Evolutionary conservation across 306 rosid genomes (phyloP).

Genomic region (Dalbergia cochinchinensis): DNA sequence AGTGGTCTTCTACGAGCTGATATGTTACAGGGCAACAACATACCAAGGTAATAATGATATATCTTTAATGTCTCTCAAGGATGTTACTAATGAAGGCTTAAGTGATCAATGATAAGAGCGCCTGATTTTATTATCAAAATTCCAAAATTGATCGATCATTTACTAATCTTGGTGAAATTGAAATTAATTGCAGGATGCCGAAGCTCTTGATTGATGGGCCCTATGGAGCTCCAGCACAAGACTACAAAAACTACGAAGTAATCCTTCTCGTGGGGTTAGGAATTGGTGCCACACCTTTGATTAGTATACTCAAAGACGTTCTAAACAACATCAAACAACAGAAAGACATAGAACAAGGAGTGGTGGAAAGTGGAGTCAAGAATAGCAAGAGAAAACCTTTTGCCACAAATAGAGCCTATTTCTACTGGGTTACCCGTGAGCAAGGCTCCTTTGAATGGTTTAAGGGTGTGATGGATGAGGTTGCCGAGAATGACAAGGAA

Average conservation of each 20-base stretch:
- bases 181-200: constrained; percentile 70
- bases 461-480: constrained; percentile 85
- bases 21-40: constrained; percentile 58
- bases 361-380: constrained; percentile 45
- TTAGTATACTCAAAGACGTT: constrained; percentile 85
- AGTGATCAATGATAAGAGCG: neutral
- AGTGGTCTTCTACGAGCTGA: constrained; percentile 89
- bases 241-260: constrained; percentile 85
- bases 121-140: neutral
- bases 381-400: constrained; percentile 65
- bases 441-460: constrained; percentile 97
- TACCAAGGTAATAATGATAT: constrained; percentile 56
- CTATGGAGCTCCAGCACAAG: constrained; percentile 95
- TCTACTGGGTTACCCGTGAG: constrained; percentile 94
- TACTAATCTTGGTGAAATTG: neutral
- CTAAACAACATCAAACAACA: constrained; percentile 79
- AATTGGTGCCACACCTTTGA: constrained; percentile 87
- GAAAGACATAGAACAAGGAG: constrained; percentile 64
- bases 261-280: constrained; percentile 89
- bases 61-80: constrained; percentile 1
- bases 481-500: constrained; percentile 73
- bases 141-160: neutral
- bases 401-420: constrained; percentile 79
- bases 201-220: constrained; percentile 82
- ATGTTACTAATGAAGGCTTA: neutral